Conservation (phyloP, 495 filamentous ascomycete genomes). For the Pseudomonodictys pantanalensis region DNA sequence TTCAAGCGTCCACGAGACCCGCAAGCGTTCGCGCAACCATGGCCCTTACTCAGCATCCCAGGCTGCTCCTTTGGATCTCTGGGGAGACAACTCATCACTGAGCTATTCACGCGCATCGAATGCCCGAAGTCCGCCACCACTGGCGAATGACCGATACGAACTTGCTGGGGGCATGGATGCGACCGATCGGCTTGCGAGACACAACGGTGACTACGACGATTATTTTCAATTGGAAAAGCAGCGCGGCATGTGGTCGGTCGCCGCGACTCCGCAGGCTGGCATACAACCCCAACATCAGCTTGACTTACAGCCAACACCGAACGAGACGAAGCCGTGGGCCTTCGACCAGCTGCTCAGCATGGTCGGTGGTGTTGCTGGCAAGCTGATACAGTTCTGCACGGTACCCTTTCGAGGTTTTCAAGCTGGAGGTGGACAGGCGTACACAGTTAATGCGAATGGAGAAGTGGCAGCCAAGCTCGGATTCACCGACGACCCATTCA, state of each 20-base stretch:
- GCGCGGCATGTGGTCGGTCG: slow-evolving; percentile 34
- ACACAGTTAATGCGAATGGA: slow-evolving; percentile 42
- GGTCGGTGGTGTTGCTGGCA: slow-evolving; percentile 57
- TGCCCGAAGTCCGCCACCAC: slow-evolving; percentile 44
- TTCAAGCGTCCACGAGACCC: slow-evolving; percentile 14
- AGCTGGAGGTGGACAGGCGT: slow-evolving; percentile 74
- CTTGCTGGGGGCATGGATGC: slow-evolving; percentile 65
- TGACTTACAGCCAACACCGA: not conserved
- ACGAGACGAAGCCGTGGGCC: slow-evolving; percentile 32
- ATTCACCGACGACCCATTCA: slow-evolving; percentile 37
- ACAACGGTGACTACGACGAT: slow-evolving; percentile 49
- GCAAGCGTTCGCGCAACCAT: slow-evolving; percentile 23
- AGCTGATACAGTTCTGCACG: slow-evolving; percentile 79
- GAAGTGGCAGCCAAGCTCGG: not conserved
- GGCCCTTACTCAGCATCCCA: not conserved
- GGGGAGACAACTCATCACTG: slow-evolving; percentile 15
- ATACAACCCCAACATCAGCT: not conserved
- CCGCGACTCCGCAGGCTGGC: slow-evolving; percentile 5
- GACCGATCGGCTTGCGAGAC: slow-evolving; percentile 48
- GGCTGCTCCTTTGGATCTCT: not conserved
- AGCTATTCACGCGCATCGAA: slow-evolving; percentile 22
- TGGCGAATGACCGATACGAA: slow-evolving; percentile 55
- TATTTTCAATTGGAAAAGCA: slow-evolving; percentile 46
- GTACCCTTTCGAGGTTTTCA: slow-evolving; percentile 77
- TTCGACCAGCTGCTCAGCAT: slow-evolving; percentile 48